A percentile compares a stretch with the other conserved stretches of the same genome.
Conservation (phyloP, 75 land plant species). For the Picea sitchensis region DNA sequence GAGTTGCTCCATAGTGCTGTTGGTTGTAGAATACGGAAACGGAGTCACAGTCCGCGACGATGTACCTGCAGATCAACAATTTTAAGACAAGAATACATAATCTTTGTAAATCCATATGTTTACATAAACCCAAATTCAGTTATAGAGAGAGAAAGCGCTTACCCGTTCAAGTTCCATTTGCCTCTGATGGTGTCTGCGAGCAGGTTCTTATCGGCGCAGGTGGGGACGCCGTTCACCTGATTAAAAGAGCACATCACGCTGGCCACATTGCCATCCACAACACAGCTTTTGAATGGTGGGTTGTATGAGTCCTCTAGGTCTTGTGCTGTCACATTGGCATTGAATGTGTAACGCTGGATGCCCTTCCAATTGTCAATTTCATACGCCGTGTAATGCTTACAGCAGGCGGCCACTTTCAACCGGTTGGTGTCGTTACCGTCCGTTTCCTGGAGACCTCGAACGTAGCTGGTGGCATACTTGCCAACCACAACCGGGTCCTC, state of each 20-base stretch:
- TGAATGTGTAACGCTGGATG: constrained; percentile 64
- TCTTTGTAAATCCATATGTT: no score
- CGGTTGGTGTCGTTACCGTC: constrained; percentile 24
- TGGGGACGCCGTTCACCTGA: constrained; percentile 88
- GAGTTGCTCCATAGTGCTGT: constrained; percentile 73
- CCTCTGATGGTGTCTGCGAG: constrained; percentile 58
- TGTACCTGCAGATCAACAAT: constrained; percentile 46
- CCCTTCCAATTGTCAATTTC: constrained; percentile 85
- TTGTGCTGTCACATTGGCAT: constrained; percentile 77
- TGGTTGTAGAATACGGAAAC: constrained; percentile 65
- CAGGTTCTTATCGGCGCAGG: constrained; percentile 76
- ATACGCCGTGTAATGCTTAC: constrained; percentile 89
- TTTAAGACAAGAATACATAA: no score
- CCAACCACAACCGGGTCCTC: constrained; percentile 73
- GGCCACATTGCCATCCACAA: constrained; percentile 73
- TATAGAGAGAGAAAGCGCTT: background rate
- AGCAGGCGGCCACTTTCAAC: constrained; percentile 81
- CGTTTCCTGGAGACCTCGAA: constrained; percentile 61
- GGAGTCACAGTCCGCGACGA: constrained; percentile 95
- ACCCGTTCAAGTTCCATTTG: constrained; percentile 85
- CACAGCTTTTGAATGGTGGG: constrained; percentile 74
- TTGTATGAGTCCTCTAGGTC: constrained; percentile 88
- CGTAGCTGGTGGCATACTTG: constrained; percentile 59
- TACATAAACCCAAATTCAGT: background rate
- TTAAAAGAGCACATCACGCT: constrained; percentile 99